A percentile compares a stretch with the other conserved stretches of the same genome.
Conservation (phyloP, 129 eudicot species). For the Glebionis coronaria region DNA sequence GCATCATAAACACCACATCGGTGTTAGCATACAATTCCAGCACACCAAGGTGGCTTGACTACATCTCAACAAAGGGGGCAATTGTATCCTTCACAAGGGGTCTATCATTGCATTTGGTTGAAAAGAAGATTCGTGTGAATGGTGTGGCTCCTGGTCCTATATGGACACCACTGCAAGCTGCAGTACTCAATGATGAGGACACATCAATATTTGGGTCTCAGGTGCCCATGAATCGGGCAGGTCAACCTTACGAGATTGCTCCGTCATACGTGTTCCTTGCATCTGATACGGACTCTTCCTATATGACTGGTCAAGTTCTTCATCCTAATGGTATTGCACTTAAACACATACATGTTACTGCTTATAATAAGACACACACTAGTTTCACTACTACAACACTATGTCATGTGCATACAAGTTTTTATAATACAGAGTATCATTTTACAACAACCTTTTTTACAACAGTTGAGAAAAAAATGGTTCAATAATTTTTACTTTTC, state of each 20-base stretch:
- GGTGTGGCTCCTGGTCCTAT: constrained; percentile 5
- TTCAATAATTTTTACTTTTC: no score
- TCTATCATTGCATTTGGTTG: neutral
- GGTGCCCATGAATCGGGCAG: neutral
- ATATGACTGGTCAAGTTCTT: neutral
- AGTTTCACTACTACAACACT: no score
- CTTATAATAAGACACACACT: no score
- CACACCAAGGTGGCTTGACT: neutral
- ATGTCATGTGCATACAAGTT: no score
- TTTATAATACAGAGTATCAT: no score
- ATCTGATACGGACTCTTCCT: neutral
- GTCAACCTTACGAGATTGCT: neutral
- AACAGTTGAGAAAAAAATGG: no score
- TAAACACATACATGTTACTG: no score
- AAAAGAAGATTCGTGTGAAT: neutral
- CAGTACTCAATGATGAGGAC: neutral
- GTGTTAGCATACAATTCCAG: neutral
- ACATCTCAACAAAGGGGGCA: neutral
- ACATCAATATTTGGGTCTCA: neutral
- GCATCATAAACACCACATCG: constrained; percentile 8
- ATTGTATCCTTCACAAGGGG: neutral
- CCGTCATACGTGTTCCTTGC: neutral
- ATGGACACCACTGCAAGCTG: neutral
- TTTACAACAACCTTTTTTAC: no score
- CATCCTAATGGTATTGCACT: neutral